Base-by-base conservation (phyloP, 257 asterid genomes). In the Galeopsis tetrahit region DNA sequence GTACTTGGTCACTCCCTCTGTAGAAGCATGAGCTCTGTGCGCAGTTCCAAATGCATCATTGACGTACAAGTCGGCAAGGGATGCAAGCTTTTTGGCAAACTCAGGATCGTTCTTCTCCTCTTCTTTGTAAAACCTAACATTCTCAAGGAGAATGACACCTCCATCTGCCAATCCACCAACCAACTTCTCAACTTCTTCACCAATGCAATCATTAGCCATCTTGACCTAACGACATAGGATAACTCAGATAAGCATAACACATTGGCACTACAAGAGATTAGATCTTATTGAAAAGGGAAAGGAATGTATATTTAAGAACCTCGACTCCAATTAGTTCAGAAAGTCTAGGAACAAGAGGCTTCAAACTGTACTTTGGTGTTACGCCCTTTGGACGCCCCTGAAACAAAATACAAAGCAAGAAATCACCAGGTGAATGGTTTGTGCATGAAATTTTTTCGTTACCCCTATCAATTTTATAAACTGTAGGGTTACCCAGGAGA, bases 331-430 rank as follows among this genome's bases (percentile, higher is more conserved):
- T 88, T 66, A 91, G 91, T 66, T 91, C 88, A 43, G 96, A 89
- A 44, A 91, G 85, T 73, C 97, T 82, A 49, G 95, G 95, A 65
- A 89, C 87, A 64, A 91, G 96, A 63, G 96, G 97, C 90, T 89
- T 89, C 91, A 91, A 86, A 82, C 96, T 91, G 89, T 83, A 91
- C 76, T 91, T 91, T n/a, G 97, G 97, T 7, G 96, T 89, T 72
- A 89, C 95, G 15, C 97, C 97, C 79, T 89, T 92, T 7, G 97
- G 97, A 46, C 96, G 92, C 35, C 96, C 97, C 97, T 92, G 87
- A 71, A 77, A 49, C 63, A 63, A 40, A 68, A 34, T 53, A 11
- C 11, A 55, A 65, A 44, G 51, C 6, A 51, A 8, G 5, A 44
- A 15, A 46, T 35, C 60, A 64, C 8, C 33, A 35, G 21, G 4